These are phyloP conservation scores for Wakefieldia striispora DNA, from an alignment of 768 basidiomycete species.

Conservation along the genomic window DNA sequence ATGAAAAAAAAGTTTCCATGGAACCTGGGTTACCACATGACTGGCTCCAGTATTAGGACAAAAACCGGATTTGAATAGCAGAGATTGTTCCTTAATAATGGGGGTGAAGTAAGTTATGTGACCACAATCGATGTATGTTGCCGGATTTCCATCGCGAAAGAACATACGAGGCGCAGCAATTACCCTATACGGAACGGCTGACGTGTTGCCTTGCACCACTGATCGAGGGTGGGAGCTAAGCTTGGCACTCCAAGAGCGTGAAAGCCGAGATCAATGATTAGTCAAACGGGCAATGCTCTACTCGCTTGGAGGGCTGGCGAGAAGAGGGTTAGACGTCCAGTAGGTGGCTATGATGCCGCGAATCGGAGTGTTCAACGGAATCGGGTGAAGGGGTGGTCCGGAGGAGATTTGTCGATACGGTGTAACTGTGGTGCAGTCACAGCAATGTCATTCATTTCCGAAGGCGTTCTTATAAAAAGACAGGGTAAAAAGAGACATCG, in stretches of 20 bases:
- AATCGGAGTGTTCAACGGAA: slow-evolving; percentile 28
- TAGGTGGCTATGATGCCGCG: slow-evolving; percentile 28
- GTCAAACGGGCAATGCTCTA: slow-evolving; percentile 32
- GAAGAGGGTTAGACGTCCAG: slow-evolving; percentile 14
- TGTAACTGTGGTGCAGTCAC: slow-evolving; percentile 23
- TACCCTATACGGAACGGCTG: slow-evolving; percentile 18
- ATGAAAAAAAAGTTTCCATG: slow-evolving; percentile 33
- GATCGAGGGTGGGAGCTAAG: slow-evolving; percentile 14
- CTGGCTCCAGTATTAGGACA: slow-evolving; percentile 20
- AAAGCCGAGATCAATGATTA: slow-evolving; percentile 22
- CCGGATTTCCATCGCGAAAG: slow-evolving; percentile 25
- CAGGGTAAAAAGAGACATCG: slow-evolving; percentile 9
- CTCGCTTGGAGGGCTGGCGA: slow-evolving; percentile 21
- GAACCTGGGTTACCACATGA: slow-evolving; percentile 20
- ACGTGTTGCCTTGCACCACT: slow-evolving; percentile 11
- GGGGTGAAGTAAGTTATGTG: slow-evolving; percentile 21
- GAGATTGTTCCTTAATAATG: slow-evolving; percentile 32
- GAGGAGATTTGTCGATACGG: slow-evolving; percentile 23
- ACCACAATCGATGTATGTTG: slow-evolving; percentile 26
- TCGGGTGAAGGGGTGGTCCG: slow-evolving; percentile 32
- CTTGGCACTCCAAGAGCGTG: slow-evolving; percentile 22
- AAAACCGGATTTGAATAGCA: slow-evolving; percentile 24
- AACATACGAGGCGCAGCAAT: slow-evolving; percentile 27
- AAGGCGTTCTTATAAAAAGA: slow-evolving; percentile 30
- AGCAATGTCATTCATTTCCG: slow-evolving; percentile 37